Percentiles rank a stretch among this genome's conserved stretches.
Evolutionary conservation across 495 filamentous ascomycete genomes (phyloP).

Genomic region (Collariella sp.): DNA sequence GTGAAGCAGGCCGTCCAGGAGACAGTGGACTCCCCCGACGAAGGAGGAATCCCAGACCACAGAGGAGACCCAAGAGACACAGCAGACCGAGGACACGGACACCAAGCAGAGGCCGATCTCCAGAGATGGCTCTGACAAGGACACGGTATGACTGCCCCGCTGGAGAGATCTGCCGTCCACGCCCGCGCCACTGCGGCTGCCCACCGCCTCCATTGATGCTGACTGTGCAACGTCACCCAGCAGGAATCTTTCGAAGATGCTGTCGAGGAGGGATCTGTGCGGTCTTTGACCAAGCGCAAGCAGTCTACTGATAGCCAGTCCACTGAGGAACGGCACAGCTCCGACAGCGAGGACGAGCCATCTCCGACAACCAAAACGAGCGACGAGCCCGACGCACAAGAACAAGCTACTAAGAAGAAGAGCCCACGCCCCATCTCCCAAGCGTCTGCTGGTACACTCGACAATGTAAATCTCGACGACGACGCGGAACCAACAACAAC

Average conservation of each 20-base stretch:
- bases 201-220: conserved; percentile 7
- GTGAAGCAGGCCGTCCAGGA: not conserved
- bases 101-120: conserved; percentile 7
- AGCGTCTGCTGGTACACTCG: conserved; percentile 44
- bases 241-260: conserved; percentile 78
- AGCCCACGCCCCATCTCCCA: conserved; percentile 56
- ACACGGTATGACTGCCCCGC: conserved; percentile 27
- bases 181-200: conserved; percentile 12
- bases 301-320: conserved; percentile 29
- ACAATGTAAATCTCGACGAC: conserved; percentile 62
- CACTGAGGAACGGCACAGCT: conserved; percentile 22
- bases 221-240: conserved; percentile 11
- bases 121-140: conserved; percentile 27
- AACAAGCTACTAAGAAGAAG: conserved; percentile 17
- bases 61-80: not conserved
- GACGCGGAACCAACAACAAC: conserved; percentile 19
- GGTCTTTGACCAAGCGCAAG: conserved; percentile 44
- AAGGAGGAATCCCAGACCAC: not conserved
- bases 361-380: conserved; percentile 15
- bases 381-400: conserved; percentile 12
- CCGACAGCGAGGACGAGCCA: conserved; percentile 27
- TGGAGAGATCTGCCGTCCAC: not conserved
- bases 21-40: not conserved
- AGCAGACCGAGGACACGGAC: not conserved
- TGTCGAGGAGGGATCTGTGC: conserved; percentile 46